Conservation (phyloP, 345 rosid genomes). For the Streptanthus diversifolius region DNA sequence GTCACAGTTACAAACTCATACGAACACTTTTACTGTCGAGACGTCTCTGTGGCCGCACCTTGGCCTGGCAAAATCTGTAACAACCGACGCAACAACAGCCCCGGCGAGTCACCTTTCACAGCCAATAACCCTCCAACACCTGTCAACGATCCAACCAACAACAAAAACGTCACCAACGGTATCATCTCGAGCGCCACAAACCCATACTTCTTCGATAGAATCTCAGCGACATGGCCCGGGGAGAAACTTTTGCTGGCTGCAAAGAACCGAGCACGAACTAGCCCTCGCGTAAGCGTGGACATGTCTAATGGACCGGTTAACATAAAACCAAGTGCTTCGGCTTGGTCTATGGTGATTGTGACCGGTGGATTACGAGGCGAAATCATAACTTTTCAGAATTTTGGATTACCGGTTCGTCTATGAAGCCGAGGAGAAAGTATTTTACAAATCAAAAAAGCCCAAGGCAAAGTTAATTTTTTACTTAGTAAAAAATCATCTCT, state of each 20-base stretch:
- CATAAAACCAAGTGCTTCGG: slow-evolving; percentile 45
- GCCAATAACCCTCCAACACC: slow-evolving; percentile 89
- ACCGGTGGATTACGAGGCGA: slow-evolving; percentile 86
- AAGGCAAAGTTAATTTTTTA: slow-evolving; percentile 14
- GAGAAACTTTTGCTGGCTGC: slow-evolving; percentile 57
- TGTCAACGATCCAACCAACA: slow-evolving; percentile 51
- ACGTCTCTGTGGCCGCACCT: slow-evolving; percentile 78
- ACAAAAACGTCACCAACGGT: slow-evolving; percentile 51
- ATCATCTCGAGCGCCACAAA: slow-evolving; percentile 79
- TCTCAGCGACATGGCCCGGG: slow-evolving; percentile 91
- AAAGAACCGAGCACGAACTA: slow-evolving; percentile 41
- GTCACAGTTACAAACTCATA: slow-evolving; percentile 64
- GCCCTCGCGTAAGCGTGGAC: slow-evolving; percentile 59
- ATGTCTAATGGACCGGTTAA: slow-evolving; percentile 37
- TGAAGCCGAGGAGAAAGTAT: slow-evolving; percentile 25
- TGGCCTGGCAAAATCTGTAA: slow-evolving; percentile 77
- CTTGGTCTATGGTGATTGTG: slow-evolving; percentile 89
- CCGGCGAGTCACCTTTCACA: slow-evolving; percentile 46
- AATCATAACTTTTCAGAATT: slow-evolving; percentile 81
- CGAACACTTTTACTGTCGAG: slow-evolving; percentile 88
- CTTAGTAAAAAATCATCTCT: slow-evolving; percentile 16
- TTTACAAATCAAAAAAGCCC: slow-evolving; percentile 17
- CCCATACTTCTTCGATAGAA: slow-evolving; percentile 81
- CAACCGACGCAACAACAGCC: slow-evolving; percentile 39
- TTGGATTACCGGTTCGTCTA: slow-evolving; percentile 75